A percentile compares a stretch with the other conserved stretches of the same genome.
These are phyloP conservation scores for Agrostemma githago DNA, from an alignment of 148 eudicot species.

Conservation along the genomic window DNA sequence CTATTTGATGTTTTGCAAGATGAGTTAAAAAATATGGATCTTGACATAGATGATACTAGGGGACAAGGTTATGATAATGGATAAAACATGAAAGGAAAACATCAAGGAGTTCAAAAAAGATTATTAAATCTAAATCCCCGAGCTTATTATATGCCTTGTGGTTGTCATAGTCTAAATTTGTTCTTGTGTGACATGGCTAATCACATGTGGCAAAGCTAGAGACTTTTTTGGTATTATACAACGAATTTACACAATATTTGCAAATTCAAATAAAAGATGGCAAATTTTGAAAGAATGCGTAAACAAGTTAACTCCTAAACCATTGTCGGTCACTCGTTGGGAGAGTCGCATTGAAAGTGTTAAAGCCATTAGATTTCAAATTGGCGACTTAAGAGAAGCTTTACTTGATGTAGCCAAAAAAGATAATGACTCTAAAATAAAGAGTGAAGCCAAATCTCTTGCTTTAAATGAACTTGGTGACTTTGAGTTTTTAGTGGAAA, in stretches of 20 bases:
- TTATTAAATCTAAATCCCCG: background rate
- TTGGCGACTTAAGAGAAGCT: background rate
- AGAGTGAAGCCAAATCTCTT: background rate
- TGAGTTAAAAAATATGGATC: conserved; percentile 9
- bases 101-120: background rate
- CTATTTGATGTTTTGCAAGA: conserved; percentile 1
- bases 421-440: background rate
- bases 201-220: too few species aligned
- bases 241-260: too few species aligned
- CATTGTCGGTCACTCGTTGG: background rate
- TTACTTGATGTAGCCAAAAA: background rate
- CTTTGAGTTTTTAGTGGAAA: conserved; percentile 5
- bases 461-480: background rate
- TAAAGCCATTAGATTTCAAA: background rate
- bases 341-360: background rate
- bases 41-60: conserved; percentile 1
- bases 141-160: background rate
- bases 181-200: too few species aligned
- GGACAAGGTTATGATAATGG: conserved; percentile 19
- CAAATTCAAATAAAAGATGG: too few species aligned
- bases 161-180: too few species aligned
- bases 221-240: too few species aligned
- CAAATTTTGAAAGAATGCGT: too few species aligned
- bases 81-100: background rate
- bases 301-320: too few species aligned